Evolutionary conservation across 345 rosid genomes (phyloP), one percentile per base, ranked within the genome.

Genomic region (Populus nigra): DNA sequence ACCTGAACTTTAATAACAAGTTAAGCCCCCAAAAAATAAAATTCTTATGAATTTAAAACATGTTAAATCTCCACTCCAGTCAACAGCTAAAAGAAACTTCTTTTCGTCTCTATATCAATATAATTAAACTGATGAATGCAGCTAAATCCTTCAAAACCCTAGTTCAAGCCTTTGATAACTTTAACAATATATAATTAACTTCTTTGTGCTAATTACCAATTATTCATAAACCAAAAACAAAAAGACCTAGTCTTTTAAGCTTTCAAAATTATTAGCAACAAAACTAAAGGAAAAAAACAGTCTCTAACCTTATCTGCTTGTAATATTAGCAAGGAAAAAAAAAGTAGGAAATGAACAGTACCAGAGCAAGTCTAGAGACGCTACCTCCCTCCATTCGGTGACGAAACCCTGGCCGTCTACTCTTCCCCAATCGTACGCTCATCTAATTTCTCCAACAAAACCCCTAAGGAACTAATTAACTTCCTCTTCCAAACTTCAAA

Each of bases 381-480:
- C 94, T 91, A 95, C 98, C 99, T 93, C 99, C 99, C 99, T 95
- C 99, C 99, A 95, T 95, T 81, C 97, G 97, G 91, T 79, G 92
- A 88, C 77, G 84, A 88, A 85, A 85, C 82, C 87, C 90, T 12
- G 84, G 80, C 90, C 85, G 89, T 84, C 86, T 90, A 71, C 76
- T 89, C 83, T 73, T 88, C 84, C 88, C 80, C 80, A 88, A 82
- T 88, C 84, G 89, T 81, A 83, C 79, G 83, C 72, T 84, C 96
- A 89, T 91, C 93, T 87, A 88, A 89, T 84, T 79, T 47, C 83
- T 75, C 75, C 55, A 80, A 50, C 31, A 65, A 68, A 68, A 77
- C 65, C 80, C 73, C 78, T 59, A 80, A 71, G 31, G 72, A 23
- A 38, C 61, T 59, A 45, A 7, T 67, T 77, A 43, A 41, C 75